Conservation (phyloP, 805 yeast species). For the Saturnispora diversa region DNA sequence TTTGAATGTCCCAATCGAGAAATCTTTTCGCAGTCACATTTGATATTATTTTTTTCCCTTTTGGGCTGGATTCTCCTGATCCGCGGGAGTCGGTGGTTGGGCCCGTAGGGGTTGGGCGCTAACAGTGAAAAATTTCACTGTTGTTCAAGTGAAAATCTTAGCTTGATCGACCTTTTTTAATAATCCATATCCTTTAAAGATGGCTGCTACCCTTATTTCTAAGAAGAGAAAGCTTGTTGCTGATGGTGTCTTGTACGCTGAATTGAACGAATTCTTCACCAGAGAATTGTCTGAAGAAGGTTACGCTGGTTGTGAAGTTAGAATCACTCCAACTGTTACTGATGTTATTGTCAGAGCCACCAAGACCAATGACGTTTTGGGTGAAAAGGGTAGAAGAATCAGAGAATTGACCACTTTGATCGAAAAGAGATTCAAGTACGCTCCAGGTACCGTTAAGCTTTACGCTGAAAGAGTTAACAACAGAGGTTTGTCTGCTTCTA, state of each 20-base stretch:
- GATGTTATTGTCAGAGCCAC: constrained; percentile 98
- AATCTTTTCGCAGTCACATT: background rate
- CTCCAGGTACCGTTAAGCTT: constrained; percentile 86
- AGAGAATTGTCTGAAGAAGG: constrained; percentile 99
- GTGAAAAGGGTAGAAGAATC: constrained; percentile 99
- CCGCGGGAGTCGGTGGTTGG: background rate
- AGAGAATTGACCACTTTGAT: constrained; percentile 95
- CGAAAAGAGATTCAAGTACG: constrained; percentile 97
- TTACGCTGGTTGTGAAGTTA: constrained; percentile 99
- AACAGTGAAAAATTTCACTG: constrained; percentile 4
- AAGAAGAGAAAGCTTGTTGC: constrained; percentile 99
- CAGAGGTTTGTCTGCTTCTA: constrained; percentile 99
- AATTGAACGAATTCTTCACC: constrained; percentile 99
- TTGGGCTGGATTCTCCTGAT: no score
- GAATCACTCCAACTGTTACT: constrained; percentile 96
- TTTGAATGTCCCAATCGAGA: no score
- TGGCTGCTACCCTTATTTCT: constrained; percentile 53
- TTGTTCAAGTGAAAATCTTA: background rate
- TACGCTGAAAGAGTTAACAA: constrained; percentile 99
- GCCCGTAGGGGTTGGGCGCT: background rate
- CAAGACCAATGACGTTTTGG: constrained; percentile 96
- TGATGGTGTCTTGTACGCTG: constrained; percentile 99
- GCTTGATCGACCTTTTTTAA: background rate
- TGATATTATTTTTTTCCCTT: no score
- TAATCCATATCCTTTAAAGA: constrained; percentile 15